Evolutionary conservation across 2,329 filamentous ascomycete genomes (phyloP).

Genomic region (Colletotrichum liriopes): DNA sequence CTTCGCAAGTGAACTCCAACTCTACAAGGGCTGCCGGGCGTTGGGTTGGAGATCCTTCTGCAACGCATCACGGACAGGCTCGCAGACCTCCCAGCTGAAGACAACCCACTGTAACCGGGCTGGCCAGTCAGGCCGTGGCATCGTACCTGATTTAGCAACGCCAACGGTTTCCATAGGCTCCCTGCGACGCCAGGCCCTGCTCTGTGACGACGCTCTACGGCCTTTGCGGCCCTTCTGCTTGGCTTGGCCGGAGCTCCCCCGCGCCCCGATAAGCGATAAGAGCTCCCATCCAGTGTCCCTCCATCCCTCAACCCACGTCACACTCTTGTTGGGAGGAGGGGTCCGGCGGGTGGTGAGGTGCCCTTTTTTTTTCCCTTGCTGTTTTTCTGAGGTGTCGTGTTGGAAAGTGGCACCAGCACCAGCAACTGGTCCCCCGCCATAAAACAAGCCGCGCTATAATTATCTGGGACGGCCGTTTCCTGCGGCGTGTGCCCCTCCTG

Average conservation of each 20-base stretch:
- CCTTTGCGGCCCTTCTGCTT: conserved; percentile 12
- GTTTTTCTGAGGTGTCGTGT: conserved; percentile 23
- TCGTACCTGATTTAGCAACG: conserved; percentile 33
- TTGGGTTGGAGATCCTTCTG: conserved; percentile 28
- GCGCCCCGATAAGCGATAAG: conserved; percentile 43
- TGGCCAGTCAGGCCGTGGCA: conserved; percentile 27
- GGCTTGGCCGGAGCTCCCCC: conserved; percentile 41
- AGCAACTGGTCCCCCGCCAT: conserved; percentile 27
- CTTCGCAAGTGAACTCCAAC: neutral
- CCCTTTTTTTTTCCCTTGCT: conserved; percentile 12
- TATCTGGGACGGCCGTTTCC: conserved; percentile 31
- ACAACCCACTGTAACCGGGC: conserved; percentile 22
- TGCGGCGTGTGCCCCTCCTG: conserved; percentile 11
- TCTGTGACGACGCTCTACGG: conserved; percentile 27
- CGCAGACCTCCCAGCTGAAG: conserved; percentile 3
- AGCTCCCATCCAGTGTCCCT: conserved; percentile 27
- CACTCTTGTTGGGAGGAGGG: conserved; percentile 39
- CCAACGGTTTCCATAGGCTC: conserved; percentile 27
- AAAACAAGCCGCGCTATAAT: conserved; percentile 39
- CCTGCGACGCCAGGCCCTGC: conserved; percentile 25
- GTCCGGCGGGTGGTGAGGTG: conserved; percentile 15
- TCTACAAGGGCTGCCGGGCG: neutral
- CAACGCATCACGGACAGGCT: conserved; percentile 15
- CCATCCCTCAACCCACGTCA: conserved; percentile 31
- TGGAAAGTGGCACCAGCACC: conserved; percentile 15